Base-by-base conservation (phyloP, 305 asterid species). In the Fraxinus velutina region DNA sequence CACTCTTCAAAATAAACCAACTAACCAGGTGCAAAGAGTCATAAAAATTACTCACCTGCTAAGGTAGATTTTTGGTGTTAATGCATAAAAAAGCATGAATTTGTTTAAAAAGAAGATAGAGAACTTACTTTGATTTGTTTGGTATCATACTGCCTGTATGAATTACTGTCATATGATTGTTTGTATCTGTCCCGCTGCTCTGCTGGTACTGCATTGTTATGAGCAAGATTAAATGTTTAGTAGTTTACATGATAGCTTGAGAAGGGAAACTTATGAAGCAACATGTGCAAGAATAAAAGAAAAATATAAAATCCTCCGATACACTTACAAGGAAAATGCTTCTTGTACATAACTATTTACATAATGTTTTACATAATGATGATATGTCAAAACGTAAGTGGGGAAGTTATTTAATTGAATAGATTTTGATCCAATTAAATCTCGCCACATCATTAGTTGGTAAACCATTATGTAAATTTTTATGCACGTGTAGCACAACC, bases 111-210 rank as follows among this genome's bases (percentile, higher is more conserved):
- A 60, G 79, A 83, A 83, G 87, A 83, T 71, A 86, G 86, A 50
- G 86, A 87, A 87, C 97, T 34, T 72, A 94, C 99, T 80, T 90
- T 93, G 87, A 83, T 84, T 81, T 85, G 92, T 86, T 90, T 90
- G 22, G 86, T 79, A 68, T 92, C 97, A 73, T 86, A 90, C 79
- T 87, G 90, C 78, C 93, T 92, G 83, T 85, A 90, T 75, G 83
- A 83, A 89, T 92, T 93, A 89, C 88, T 84, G 64, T 90, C 98
- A 81, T 86, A 91, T 42, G 99, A 83, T 78, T 83, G 89, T 78
- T 85, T 82, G 90, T 88, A 88, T 85, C 87, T 92, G 19, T 88
- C 93, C 84, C 78, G 93, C 86, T 84, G 93, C 87, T 91, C 97
- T 6, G 82, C 72, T 4, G 88, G 82, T 79, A 78, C 97, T 91